These are phyloP conservation scores for Trypanosoma cruzi DNA, from an alignment of 208 protist genomes.

Conservation along the genomic window DNA sequence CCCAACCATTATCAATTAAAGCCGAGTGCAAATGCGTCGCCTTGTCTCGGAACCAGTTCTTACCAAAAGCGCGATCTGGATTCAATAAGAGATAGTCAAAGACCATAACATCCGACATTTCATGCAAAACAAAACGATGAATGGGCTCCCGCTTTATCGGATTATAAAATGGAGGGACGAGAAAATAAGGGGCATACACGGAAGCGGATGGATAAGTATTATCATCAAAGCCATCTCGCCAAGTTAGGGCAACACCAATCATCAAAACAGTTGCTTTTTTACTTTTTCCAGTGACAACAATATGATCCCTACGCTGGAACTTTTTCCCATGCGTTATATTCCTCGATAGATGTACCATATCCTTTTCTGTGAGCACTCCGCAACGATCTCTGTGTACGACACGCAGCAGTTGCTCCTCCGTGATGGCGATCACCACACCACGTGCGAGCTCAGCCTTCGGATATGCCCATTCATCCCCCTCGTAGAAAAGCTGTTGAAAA, in stretches of 20 bases:
- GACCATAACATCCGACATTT: conserved; percentile 11
- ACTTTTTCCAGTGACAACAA: not conserved
- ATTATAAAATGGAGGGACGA: not conserved
- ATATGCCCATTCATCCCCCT: not conserved
- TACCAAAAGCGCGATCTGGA: conserved; percentile 3
- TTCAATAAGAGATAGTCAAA: conserved; percentile 16
- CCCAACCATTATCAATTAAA: conserved; percentile 15
- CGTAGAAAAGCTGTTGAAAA: conserved; percentile 12
- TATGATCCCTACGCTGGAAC: not conserved
- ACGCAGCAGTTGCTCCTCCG: not conserved
- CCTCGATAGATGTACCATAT: not conserved
- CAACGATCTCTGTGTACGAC: conserved; percentile 4
- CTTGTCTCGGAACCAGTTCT: conserved; percentile 16
- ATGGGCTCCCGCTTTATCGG: not conserved
- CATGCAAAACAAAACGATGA: not conserved
- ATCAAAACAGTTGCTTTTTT: not conserved
- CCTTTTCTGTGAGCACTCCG: not conserved
- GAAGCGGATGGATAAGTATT: not conserved
- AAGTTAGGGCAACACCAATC: conserved; percentile 5
- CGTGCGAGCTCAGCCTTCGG: conserved; percentile 6
- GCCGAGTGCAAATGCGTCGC: not conserved
- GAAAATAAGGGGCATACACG: conserved; percentile 11
- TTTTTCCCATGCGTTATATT: not conserved
- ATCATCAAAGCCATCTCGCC: conserved; percentile 5
- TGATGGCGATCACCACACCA: conserved; percentile 9